Percentiles rank a stretch among this genome's conserved stretches.
phyloP scores from a whole-genome alignment of 2,329 filamentous ascomycete species.

The Stenocarpella maydis region DNA sequence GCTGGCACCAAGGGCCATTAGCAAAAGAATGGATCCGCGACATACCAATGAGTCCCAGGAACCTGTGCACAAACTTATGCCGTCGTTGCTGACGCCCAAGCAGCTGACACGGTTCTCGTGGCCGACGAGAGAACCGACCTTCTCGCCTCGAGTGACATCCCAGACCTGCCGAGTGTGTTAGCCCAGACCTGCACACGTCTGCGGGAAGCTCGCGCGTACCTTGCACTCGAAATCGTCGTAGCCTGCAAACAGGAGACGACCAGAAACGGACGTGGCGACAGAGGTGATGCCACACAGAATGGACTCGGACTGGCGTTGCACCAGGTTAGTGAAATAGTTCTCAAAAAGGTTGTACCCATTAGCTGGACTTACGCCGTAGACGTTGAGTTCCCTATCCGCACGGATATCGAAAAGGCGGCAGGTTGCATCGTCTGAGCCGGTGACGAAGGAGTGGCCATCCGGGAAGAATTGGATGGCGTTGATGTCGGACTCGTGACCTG shows the following conservation, averaged over 20 bases:
- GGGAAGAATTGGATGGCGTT: constrained; percentile 99
- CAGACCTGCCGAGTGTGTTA: constrained; percentile 74
- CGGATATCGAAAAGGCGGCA: constrained; percentile 98
- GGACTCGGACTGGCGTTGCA: constrained; percentile 78
- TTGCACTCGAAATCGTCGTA: constrained; percentile 99
- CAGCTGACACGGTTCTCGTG: constrained; percentile 99
- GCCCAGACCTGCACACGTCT: not conserved
- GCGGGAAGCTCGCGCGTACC: constrained; percentile 61
- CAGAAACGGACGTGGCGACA: constrained; percentile 96
- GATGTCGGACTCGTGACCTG: constrained; percentile 98
- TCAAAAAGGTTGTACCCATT: not conserved
- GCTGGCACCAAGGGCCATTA: too few species aligned
- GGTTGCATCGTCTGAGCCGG: constrained; percentile 95
- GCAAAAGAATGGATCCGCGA: too few species aligned
- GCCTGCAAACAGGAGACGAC: constrained; percentile 91
- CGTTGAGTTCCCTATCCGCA: constrained; percentile 81
- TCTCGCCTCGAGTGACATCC: constrained; percentile 96
- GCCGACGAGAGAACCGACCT: constrained; percentile 94
- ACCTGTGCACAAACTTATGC: constrained; percentile 98
- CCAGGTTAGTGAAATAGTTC: constrained; percentile 40
- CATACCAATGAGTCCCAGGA: constrained; percentile 99
- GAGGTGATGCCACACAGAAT: constrained; percentile 98
- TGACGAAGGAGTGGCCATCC: constrained; percentile 97
- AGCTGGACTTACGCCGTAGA: constrained; percentile 67
- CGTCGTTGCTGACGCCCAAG: constrained; percentile 97